Percentiles rank a stretch among this genome's conserved stretches.
Evolutionary conservation across 2,329 filamentous ascomycete species (phyloP).

Genomic region (Sclerotinia glacialis): DNA sequence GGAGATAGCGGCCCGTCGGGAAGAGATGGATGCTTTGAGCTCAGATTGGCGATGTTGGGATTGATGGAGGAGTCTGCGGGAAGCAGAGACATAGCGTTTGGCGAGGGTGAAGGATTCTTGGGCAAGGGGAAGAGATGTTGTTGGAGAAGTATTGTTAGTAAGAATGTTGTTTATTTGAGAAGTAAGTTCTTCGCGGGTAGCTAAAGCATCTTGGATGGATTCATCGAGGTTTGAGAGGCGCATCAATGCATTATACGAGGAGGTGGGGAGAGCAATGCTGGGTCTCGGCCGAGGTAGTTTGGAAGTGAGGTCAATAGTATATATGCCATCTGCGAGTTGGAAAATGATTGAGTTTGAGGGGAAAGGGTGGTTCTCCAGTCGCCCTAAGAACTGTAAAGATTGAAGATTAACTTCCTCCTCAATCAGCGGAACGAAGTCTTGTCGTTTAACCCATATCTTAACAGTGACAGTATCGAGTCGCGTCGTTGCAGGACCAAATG

Average conservation of each 20-base stretch:
- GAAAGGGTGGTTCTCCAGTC: slow-evolving; percentile 65
- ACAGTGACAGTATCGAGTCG: slow-evolving; percentile 64
- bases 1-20: slow-evolving; percentile 65
- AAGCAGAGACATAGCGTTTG: slow-evolving; percentile 55
- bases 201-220: slow-evolving; percentile 84
- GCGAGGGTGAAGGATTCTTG: slow-evolving; percentile 50
- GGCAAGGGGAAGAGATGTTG: slow-evolving; percentile 48
- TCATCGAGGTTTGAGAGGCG: slow-evolving; percentile 83
- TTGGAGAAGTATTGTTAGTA: slow-evolving; percentile 40
- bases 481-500: slow-evolving; percentile 60
- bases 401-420: slow-evolving; percentile 69
- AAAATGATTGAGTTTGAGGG: slow-evolving; percentile 82
- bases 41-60: slow-evolving; percentile 64
- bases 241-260: slow-evolving; percentile 86
- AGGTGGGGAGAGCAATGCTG: slow-evolving; percentile 56
- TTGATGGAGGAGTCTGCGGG: slow-evolving; percentile 63
- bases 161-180: slow-evolving; percentile 70
- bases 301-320: slow-evolving; percentile 68
- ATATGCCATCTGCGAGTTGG: slow-evolving; percentile 81
- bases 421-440: slow-evolving; percentile 63
- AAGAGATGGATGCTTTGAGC: slow-evolving; percentile 62
- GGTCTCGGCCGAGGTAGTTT: slow-evolving; percentile 48
- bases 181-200: slow-evolving; percentile 70
- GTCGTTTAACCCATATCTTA: slow-evolving; percentile 68
- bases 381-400: slow-evolving; percentile 75